These are phyloP conservation scores for Debaryomyces fabryi DNA, from an alignment of 1,139 yeast genomes.

Conservation along the genomic window DNA sequence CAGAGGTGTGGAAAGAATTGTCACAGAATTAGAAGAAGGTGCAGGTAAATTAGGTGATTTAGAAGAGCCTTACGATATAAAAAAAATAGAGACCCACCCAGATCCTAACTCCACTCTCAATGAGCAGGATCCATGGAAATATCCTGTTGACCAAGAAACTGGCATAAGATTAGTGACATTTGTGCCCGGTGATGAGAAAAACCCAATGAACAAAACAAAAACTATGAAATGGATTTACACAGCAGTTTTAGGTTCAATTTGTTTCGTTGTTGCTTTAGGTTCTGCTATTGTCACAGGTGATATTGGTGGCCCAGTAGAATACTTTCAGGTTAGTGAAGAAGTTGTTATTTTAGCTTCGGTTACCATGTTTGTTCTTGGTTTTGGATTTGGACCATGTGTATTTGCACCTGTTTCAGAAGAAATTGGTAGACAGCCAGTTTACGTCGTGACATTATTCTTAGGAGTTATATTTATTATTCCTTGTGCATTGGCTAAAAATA, in stretches of 20 bases:
- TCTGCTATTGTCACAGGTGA: conserved; percentile 67
- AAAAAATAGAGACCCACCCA: conserved; percentile 35
- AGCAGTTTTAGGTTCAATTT: conserved; percentile 47
- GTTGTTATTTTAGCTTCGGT: conserved; percentile 58
- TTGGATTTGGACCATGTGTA: conserved; percentile 74
- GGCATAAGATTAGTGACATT: conserved; percentile 63
- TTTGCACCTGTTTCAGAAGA: conserved; percentile 56
- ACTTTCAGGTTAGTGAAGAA: conserved; percentile 56
- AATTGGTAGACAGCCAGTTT: conserved; percentile 65
- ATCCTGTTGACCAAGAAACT: conserved; percentile 58
- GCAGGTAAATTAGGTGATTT: conserved; percentile 56
- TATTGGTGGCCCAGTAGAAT: conserved; percentile 51
- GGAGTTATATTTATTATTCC: conserved; percentile 72
- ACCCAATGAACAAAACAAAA: conserved; percentile 58
- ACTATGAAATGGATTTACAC: conserved; percentile 60
- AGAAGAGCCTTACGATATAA: conserved; percentile 54
- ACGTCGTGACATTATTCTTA: conserved; percentile 53
- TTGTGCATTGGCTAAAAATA: conserved; percentile 71
- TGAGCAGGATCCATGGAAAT: conserved; percentile 58
- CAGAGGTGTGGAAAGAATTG: conserved; percentile 38
- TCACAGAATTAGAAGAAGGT: conserved; percentile 34
- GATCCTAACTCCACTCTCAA: conserved; percentile 43
- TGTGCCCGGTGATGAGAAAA: conserved; percentile 53
- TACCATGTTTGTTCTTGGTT: conserved; percentile 68
- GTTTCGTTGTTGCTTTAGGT: conserved; percentile 64